Evolutionary conservation across 139 green algal species (phyloP).

Genomic region (Chlamydomonas asymmetrica): DNA sequence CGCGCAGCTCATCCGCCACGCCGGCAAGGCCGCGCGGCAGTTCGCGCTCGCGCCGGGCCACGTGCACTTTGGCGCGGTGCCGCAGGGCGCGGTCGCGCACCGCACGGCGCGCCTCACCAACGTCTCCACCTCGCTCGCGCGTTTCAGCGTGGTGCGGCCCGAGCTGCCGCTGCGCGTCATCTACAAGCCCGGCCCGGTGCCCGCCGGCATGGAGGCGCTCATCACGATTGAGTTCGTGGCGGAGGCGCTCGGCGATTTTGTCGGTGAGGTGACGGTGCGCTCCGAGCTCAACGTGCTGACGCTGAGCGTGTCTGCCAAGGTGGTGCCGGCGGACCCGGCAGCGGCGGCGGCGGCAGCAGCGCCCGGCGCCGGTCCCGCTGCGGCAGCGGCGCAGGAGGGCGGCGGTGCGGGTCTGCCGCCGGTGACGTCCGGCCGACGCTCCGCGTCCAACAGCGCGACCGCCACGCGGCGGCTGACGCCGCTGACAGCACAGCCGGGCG

Average conservation of each 20-base stretch:
- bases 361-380: background rate
- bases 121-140: slow-evolving; percentile 46
- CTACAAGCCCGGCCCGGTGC: slow-evolving; percentile 52
- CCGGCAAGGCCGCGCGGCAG: slow-evolving; percentile 41
- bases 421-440: slow-evolving; percentile 15
- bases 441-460: slow-evolving; percentile 16
- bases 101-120: slow-evolving; percentile 54
- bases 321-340: slow-evolving; percentile 20
- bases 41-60: slow-evolving; percentile 56
- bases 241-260: slow-evolving; percentile 49
- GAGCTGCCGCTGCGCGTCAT: slow-evolving; percentile 51
- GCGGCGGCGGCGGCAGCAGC: background rate
- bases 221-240: slow-evolving; percentile 64
- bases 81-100: slow-evolving; percentile 43
- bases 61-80: slow-evolving; percentile 63
- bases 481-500: slow-evolving; percentile 1
- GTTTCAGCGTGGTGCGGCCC: slow-evolving; percentile 47
- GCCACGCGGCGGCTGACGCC: slow-evolving; percentile 12
- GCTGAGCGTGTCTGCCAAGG: slow-evolving; percentile 57
- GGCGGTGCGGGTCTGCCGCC: slow-evolving; percentile 7
- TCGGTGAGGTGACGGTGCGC: slow-evolving; percentile 54
- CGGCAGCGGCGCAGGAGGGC: background rate
- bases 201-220: slow-evolving; percentile 56
- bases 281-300: slow-evolving; percentile 59
- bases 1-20: slow-evolving; percentile 17